Evolutionary conservation across 352 stramenopile species (phyloP), one percentile per base, ranked within the genome.

Genomic region (Phytopythium oedochilum): DNA sequence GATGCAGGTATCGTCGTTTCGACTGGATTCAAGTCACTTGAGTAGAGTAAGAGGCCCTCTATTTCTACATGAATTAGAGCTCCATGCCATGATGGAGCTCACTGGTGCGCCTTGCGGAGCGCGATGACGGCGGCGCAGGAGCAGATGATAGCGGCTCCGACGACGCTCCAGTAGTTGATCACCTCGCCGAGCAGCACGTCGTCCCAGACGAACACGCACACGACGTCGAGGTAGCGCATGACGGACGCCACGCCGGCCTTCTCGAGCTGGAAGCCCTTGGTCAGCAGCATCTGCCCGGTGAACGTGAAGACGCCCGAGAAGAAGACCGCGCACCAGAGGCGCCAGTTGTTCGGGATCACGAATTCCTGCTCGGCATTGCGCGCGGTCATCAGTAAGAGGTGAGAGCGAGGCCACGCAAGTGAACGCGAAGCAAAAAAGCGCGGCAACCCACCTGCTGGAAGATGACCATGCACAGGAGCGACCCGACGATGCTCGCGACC

Each of bases 191-290:
- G 66, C 22, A 90, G 53, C 39, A 86, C 28, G 17, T 67, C 68
- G 58, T 93, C 81, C 78, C 80, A 92, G 45, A 94, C 68, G 58
- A 94, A 94, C 8, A 90, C 78, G 57, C 71, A 92, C n/a, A 92
- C 81, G 9, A 94, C 81, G 51, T 92, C 83, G 25, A 92, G 46
- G 59, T 91, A 91, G 32, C 84, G 84, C 84, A 92, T 91, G 51
- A 92, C 77, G 15, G 79, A 91, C 15, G 84, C 84, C 29, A 91
- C 86, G 14, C 81, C 82, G n/a, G 79, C 78, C 40, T 92, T 94
- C 46, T 91, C 84, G 7, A 90, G 66, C 61, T 94, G 84, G 50
- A 94, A 92, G 7, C 84, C 84, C 40, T 86, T 84, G 1, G 84
- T 94, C 11, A 94, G 65, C 35, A 87, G 67, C 48, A 89, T 40